A percentile compares a stretch with the other conserved stretches of the same genome.
phyloP scores from a whole-genome alignment of 2,329 filamentous ascomycete genomes.

The Penicillium sp. region DNA sequence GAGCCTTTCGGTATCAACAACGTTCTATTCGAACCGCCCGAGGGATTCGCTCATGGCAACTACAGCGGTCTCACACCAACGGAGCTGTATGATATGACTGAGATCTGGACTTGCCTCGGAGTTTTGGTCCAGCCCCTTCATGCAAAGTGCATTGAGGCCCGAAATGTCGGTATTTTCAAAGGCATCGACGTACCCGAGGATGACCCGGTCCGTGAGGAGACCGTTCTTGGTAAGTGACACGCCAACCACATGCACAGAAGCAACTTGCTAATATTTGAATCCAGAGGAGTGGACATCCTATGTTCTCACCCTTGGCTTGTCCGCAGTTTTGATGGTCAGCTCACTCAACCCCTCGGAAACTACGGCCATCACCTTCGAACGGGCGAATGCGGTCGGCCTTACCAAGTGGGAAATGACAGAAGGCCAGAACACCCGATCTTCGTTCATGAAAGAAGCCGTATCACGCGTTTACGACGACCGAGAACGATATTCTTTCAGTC shows the following conservation, averaged over 20 bases:
- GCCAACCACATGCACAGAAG: not conserved
- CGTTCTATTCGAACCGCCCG: constrained; percentile 56
- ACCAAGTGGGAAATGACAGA: constrained; percentile 56
- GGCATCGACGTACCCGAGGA: constrained; percentile 49
- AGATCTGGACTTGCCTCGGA: constrained; percentile 63
- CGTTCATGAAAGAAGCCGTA: constrained; percentile 62
- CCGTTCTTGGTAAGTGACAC: constrained; percentile 49
- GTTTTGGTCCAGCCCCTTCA: constrained; percentile 58
- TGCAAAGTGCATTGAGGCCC: constrained; percentile 55
- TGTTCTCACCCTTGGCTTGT: constrained; percentile 60
- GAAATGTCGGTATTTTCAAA: constrained; percentile 59
- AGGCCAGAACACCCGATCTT: constrained; percentile 49
- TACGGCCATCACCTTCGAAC: constrained; percentile 49
- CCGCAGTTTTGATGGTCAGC: constrained; percentile 55
- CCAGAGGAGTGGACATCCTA: constrained; percentile 63
- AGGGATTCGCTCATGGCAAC: constrained; percentile 61
- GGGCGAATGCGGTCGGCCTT: constrained; percentile 57
- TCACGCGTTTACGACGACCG: constrained; percentile 58
- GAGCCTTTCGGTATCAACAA: constrained; percentile 53
- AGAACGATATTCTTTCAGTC: constrained; percentile 12
- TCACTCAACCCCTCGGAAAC: constrained; percentile 41
- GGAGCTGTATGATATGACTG: constrained; percentile 64
- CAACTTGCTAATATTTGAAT: constrained; percentile 16
- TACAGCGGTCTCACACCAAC: constrained; percentile 53
- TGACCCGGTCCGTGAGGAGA: constrained; percentile 47